A percentile compares a stretch with the other conserved stretches of the same genome.
These are phyloP conservation scores for Jackrogersella multiformis DNA, from an alignment of 495 filamentous ascomycete genomes.

Conservation along the genomic window DNA sequence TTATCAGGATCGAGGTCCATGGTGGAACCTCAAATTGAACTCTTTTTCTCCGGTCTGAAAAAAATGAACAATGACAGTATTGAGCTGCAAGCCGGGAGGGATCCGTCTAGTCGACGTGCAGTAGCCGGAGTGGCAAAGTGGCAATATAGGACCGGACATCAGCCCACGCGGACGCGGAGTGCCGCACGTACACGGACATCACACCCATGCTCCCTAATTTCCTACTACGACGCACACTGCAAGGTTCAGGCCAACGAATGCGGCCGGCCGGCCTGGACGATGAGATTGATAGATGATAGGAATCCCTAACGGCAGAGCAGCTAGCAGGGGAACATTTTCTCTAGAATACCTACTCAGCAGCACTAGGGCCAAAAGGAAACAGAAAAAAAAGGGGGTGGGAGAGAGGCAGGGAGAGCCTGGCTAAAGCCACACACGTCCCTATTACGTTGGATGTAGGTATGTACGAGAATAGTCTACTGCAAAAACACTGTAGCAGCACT, in stretches of 20 bases:
- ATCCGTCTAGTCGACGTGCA: constrained; percentile 15
- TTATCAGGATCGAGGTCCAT: neutral
- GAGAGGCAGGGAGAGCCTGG: neutral
- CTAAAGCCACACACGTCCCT: constrained; percentile 22
- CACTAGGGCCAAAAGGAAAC: constrained; percentile 7
- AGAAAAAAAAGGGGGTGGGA: too few relatives aligned
- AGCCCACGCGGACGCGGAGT: constrained; percentile 28
- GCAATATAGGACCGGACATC: constrained; percentile 30
- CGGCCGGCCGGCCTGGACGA: constrained; percentile 4
- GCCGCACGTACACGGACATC: constrained; percentile 2
- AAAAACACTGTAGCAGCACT: constrained; percentile 28
- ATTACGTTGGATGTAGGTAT: constrained; percentile 28
- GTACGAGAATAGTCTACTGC: constrained; percentile 34
- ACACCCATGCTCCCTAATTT: neutral
- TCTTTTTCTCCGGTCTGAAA: neutral
- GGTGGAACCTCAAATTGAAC: neutral
- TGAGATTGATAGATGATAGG: constrained; percentile 16
- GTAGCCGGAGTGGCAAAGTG: constrained; percentile 31
- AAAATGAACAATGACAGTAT: neutral
- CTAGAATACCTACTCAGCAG: neutral
- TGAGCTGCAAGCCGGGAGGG: constrained; percentile 1
- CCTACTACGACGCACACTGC: constrained; percentile 20
- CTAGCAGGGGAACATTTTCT: constrained; percentile 1
- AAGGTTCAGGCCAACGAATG: constrained; percentile 10
- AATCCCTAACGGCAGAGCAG: constrained; percentile 9